Percentiles rank a stretch among this genome's conserved stretches.
Evolutionary conservation across 176 grass and related monocot species (phyloP).

Genomic region (Stipa capillata): DNA sequence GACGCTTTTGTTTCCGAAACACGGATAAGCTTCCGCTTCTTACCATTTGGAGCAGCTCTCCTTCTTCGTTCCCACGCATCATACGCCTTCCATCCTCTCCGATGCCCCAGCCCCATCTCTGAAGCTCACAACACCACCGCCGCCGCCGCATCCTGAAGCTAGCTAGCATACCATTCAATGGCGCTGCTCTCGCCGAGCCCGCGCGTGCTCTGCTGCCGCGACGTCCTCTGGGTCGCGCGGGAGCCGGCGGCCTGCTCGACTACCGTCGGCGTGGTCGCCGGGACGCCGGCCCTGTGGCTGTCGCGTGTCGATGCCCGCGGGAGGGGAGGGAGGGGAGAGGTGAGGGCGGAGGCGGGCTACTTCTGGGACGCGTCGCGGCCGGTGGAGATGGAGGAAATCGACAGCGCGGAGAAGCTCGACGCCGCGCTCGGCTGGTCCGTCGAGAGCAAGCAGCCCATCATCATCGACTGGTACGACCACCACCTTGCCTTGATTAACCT

Average conservation of each 20-base stretch:
- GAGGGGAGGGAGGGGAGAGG: neutral
- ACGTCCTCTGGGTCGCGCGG: conserved; percentile 23
- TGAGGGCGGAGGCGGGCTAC: conserved; percentile 47
- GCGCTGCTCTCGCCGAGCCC: conserved; percentile 45
- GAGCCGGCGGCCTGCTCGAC: conserved; percentile 37
- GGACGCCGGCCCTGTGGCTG: neutral
- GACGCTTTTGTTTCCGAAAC: conserved; percentile 13
- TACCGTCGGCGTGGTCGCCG: conserved; percentile 22
- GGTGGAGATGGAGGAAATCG: conserved; percentile 77
- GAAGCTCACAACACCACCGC: neutral
- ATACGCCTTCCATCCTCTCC: neutral
- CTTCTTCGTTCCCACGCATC: neutral
- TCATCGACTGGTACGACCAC: conserved; percentile 95
- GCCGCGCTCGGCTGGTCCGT: conserved; percentile 45
- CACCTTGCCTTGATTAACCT: too few species aligned
- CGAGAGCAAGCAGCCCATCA: conserved; percentile 47
- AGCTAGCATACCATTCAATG: conserved; percentile 24
- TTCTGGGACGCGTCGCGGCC: conserved; percentile 66
- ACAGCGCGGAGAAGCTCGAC: conserved; percentile 64
- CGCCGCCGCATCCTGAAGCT: neutral
- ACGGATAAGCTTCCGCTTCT: conserved; percentile 3
- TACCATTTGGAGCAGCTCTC: neutral
- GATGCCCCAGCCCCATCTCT: neutral
- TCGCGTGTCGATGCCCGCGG: neutral
- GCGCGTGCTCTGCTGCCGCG: conserved; percentile 38